Base-by-base conservation (phyloP, 2,329 filamentous ascomycete genomes). In the Colletotrichum euphorbiae region DNA sequence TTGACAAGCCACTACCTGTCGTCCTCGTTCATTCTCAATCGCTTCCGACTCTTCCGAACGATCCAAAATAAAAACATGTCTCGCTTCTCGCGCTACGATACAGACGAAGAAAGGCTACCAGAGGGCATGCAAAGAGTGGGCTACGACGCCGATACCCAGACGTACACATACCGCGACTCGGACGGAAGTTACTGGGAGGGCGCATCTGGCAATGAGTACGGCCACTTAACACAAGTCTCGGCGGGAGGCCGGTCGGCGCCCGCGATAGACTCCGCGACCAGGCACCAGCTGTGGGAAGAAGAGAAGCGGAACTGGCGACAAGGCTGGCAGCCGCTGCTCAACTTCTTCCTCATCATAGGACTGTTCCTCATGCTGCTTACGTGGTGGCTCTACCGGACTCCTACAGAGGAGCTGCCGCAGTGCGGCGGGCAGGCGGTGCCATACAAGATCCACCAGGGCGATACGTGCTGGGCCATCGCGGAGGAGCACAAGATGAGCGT, bases 121-220 rank as follows among this genome's bases (percentile, higher is more conserved):
- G 79, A 83, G 45, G 86, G 85, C 75, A 86, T 88, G 81, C 74
- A 78, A 46, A 81, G 86, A 64, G 78, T 86, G 31, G 85, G 84
- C 71, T 88, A 89, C 77, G 86, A 88, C 69, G 84, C 85, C 62
- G 85, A 87, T 74, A 82, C 79, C 1, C 80, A 86, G 71, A 76
- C 79, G 59, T 87, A 87, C 76, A 85, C 82, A 19, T 88, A 83
- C 75, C 80, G 79, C 62, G 84, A 86, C 62, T 67, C 75, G 24
- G 78, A 83, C 51, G 86, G 85, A 51, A 81, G 77, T 63, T 76
- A 79, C 71, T 88, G 83, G 80, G 82, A 86, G 72, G 82, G 84
- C 40, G 80, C 80, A 1, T 81, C 84, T 0, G 86, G 86, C 15
- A 79, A 76, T 52, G 77, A 80, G 51, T 87, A 86, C 70, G 86